Percentiles rank a stretch among this genome's conserved stretches.
Evolutionary conservation across 257 asterid genomes (phyloP).

Genomic region (Phtheirospermum japonicum): DNA sequence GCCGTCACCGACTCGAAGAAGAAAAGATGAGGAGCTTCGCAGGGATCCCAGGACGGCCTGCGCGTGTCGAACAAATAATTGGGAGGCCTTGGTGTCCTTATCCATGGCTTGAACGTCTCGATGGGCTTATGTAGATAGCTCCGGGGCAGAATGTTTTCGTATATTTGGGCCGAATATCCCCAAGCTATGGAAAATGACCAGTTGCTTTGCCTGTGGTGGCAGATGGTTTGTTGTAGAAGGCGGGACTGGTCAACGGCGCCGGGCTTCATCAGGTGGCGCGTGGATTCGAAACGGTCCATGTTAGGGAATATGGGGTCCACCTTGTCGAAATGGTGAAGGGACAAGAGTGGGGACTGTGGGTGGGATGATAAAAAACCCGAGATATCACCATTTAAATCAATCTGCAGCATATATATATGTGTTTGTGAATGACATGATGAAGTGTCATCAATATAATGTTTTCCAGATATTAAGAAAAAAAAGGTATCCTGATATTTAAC

Average conservation of each 20-base stretch:
- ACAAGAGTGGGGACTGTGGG: constrained; percentile 39
- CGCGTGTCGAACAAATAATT: constrained; percentile 46
- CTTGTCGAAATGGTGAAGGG: constrained; percentile 61
- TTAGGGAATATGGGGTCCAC: constrained; percentile 51
- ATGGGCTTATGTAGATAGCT: constrained; percentile 49
- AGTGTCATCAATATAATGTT: no score
- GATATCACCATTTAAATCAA: constrained; percentile 54
- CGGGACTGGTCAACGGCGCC: constrained; percentile 51
- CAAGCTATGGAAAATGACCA: constrained; percentile 63
- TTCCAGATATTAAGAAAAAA: no score
- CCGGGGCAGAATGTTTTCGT: constrained; percentile 47
- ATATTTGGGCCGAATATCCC: constrained; percentile 62
- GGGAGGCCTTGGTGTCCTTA: constrained; percentile 16
- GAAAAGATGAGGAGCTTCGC: constrained; percentile 54
- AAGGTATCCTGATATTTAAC: no score
- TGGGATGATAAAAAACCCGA: constrained; percentile 57
- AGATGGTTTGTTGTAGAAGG: constrained; percentile 53
- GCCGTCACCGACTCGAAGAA: constrained; percentile 35
- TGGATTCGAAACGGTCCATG: constrained; percentile 41
- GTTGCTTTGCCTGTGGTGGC: constrained; percentile 34
- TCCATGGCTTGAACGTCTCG: constrained; percentile 53
- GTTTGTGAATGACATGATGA: no score
- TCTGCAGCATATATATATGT: constrained; percentile 29
- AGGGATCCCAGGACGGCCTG: constrained; percentile 36
- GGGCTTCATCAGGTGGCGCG: constrained; percentile 53